Conservation (phyloP, 495 filamentous ascomycete genomes). For the Penicillium mononematosum region DNA sequence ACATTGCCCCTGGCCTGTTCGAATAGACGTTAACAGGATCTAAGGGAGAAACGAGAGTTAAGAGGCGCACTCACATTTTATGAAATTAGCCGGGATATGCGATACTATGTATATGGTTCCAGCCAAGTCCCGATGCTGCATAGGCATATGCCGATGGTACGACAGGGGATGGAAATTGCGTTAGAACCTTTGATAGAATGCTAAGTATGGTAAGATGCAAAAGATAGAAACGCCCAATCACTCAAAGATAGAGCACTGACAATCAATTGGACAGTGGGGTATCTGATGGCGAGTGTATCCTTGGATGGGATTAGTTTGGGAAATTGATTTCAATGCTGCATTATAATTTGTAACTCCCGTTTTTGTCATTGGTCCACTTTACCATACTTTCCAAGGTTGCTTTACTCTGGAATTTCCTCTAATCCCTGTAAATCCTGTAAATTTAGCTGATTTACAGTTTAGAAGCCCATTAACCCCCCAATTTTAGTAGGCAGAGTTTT, state of each 20-base stretch:
- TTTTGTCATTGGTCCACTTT: conserved; percentile 3
- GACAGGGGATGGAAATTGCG: conserved; percentile 4
- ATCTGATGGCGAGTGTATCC: neutral
- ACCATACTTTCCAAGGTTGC: neutral
- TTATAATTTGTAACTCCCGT: conserved; percentile 21
- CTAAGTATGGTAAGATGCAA: conserved; percentile 13
- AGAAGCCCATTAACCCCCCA: neutral
- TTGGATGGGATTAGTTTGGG: conserved; percentile 15
- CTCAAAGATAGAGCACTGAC: neutral
- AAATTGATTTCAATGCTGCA: conserved; percentile 15
- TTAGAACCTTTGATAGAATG: conserved; percentile 1
- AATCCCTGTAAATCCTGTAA: neutral
- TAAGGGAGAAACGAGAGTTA: conserved; percentile 10
- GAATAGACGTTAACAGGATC: conserved; percentile 10
- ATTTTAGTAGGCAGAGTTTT: neutral
- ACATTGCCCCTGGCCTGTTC: conserved; percentile 31
- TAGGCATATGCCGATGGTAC: conserved; percentile 18
- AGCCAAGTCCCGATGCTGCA: conserved; percentile 12
- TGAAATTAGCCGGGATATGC: conserved; percentile 9
- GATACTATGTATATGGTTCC: conserved; percentile 18
- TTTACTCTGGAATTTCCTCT: neutral
- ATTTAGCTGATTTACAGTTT: neutral
- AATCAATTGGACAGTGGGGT: neutral
- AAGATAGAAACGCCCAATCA: conserved; percentile 19
- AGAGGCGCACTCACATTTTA: conserved; percentile 25